phyloP scores from a whole-genome alignment of 2,329 filamentous ascomycete genomes.

The Calonectria ilicicola region DNA sequence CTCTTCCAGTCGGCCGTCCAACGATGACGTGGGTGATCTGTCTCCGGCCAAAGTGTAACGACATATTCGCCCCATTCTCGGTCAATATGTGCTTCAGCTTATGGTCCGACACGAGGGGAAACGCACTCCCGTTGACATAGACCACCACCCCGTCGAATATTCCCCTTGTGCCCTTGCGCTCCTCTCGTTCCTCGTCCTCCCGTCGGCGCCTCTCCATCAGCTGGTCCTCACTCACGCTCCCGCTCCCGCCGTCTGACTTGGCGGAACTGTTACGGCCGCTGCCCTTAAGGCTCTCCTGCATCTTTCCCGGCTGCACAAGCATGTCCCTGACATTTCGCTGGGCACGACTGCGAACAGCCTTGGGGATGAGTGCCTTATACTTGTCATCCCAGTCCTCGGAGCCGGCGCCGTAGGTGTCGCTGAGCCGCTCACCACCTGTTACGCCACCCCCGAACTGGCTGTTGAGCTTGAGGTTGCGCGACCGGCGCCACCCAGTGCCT shows the following conservation, averaged over 20 bases:
- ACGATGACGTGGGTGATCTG: conserved; percentile 90
- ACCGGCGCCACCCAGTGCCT: conserved; percentile 77
- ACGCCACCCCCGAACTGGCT: conserved; percentile 73
- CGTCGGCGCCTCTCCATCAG: conserved; percentile 49
- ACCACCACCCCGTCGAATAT: conserved; percentile 81
- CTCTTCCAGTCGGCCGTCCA: conserved; percentile 65
- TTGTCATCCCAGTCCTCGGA: conserved; percentile 66
- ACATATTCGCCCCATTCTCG: conserved; percentile 78
- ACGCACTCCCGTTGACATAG: conserved; percentile 90
- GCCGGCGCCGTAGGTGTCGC: conserved; percentile 75
- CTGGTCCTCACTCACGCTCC: conserved; percentile 35
- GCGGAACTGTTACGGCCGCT: neutral
- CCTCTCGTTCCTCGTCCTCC: conserved; percentile 63
- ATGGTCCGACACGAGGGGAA: conserved; percentile 86
- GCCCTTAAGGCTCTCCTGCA: conserved; percentile 46
- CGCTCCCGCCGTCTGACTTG: conserved; percentile 12
- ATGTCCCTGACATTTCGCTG: conserved; percentile 65
- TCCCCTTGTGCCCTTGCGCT: conserved; percentile 43
- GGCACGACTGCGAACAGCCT: conserved; percentile 54
- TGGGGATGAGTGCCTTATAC: conserved; percentile 57
- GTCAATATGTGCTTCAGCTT: conserved; percentile 83
- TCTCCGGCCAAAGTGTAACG: conserved; percentile 77
- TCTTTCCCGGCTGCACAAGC: conserved; percentile 60
- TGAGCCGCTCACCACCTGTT: conserved; percentile 70
- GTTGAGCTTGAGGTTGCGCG: conserved; percentile 75